Evolutionary conservation across 768 basidiomycete genomes (phyloP).

Genomic region (Mrakia frigida): DNA sequence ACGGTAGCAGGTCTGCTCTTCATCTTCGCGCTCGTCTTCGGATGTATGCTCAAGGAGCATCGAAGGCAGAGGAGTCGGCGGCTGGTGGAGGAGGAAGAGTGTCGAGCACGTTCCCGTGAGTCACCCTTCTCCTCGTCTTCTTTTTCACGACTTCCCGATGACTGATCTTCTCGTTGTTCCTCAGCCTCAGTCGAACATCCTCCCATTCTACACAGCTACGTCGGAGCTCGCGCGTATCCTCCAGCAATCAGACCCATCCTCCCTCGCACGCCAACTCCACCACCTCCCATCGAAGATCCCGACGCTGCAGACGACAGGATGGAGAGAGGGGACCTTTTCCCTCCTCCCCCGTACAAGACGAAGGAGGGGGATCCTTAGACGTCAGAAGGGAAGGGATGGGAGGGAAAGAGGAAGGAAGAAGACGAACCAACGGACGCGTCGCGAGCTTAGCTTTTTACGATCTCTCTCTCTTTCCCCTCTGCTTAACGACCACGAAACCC

Average conservation of each 20-base stretch:
- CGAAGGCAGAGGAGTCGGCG: neutral
- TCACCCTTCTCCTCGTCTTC: neutral
- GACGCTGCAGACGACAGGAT: slow-evolving; percentile 7
- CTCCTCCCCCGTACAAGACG: neutral
- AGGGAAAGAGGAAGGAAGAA: neutral
- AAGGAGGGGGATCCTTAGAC: no score
- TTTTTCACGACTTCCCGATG: neutral
- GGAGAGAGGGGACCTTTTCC: neutral
- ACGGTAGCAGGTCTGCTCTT: neutral
- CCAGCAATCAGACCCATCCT: neutral
- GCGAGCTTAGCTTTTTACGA: neutral
- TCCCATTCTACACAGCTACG: neutral
- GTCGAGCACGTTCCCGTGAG: no score
- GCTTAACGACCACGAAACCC: neutral
- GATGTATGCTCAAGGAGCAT: neutral
- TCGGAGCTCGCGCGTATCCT: neutral
- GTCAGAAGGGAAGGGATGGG: neutral
- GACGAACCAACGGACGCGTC: neutral
- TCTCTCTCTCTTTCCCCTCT: neutral
- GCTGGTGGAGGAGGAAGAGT: no score
- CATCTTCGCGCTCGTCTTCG: neutral
- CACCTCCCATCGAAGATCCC: neutral
- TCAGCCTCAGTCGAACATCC: neutral
- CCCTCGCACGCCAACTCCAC: neutral
- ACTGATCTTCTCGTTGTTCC: neutral